phyloP scores from a whole-genome alignment of 106 monocot genomes.

The Phalaenopsis aphrodite region DNA sequence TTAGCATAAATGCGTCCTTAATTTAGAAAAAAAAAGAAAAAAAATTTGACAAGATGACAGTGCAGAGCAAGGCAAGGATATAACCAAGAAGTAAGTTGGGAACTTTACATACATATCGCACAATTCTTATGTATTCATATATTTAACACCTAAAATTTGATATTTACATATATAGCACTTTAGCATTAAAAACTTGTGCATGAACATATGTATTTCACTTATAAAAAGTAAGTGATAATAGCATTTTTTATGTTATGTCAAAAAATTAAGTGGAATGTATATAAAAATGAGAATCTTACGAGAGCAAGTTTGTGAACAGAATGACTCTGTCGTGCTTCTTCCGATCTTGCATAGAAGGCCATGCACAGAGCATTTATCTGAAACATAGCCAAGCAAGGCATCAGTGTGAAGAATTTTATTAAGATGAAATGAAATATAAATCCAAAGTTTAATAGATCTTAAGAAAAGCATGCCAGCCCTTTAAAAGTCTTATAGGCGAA shows the following conservation, averaged over 20 bases:
- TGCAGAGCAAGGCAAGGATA: background rate
- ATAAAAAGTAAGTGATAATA: no score
- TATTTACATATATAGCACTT: no score
- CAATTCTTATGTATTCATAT: no score
- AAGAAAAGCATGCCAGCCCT: background rate
- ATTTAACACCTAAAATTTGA: no score
- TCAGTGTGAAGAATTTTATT: background rate
- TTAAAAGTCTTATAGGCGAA: background rate
- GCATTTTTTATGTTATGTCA: no score
- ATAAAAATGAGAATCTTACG: constrained; percentile 31
- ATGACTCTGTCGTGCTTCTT: constrained; percentile 86
- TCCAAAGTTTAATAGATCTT: background rate
- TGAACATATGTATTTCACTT: no score
- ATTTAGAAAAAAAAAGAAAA: background rate
- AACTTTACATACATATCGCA: background rate
- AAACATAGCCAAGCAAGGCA: background rate
- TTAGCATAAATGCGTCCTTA: background rate
- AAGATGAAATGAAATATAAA: background rate
- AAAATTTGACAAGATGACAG: background rate
- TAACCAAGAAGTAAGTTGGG: background rate
- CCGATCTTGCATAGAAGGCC: constrained; percentile 98
- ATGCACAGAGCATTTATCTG: constrained; percentile 94
- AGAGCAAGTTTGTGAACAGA: constrained; percentile 93
- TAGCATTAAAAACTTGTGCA: no score
- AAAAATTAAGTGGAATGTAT: no score